These are phyloP conservation scores for Penicillium tannophilum DNA, from an alignment of 495 filamentous ascomycete species.

Conservation along the genomic window DNA sequence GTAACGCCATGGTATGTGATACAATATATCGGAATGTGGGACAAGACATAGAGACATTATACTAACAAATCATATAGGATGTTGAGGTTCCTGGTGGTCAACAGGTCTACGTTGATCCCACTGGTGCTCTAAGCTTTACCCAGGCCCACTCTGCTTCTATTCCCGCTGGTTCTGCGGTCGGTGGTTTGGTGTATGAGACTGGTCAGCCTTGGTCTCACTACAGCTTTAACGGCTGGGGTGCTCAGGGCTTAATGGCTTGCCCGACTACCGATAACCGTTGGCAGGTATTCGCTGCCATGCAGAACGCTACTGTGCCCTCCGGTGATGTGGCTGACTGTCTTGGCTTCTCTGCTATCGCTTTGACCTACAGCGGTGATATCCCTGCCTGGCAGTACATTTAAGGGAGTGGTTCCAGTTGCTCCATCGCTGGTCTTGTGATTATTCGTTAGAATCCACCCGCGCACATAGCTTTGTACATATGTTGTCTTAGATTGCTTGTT, in stretches of 20 bases:
- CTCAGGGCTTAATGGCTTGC: slow-evolving; percentile 48
- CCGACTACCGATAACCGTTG: slow-evolving; percentile 39
- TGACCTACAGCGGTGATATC: slow-evolving; percentile 25
- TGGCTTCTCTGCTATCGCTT: slow-evolving; percentile 41
- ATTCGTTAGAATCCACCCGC: background rate
- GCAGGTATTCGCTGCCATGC: slow-evolving; percentile 46
- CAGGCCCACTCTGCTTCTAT: slow-evolving; percentile 60
- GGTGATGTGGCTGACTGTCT: slow-evolving; percentile 42
- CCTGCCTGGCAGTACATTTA: slow-evolving; percentile 50
- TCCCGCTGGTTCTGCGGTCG: slow-evolving; percentile 52
- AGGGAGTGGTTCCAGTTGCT: background rate
- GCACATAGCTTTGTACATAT: slow-evolving; percentile 3
- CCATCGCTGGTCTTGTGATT: background rate
- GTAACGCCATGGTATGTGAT: slow-evolving; percentile 36
- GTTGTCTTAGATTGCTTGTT: background rate
- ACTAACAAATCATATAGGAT: slow-evolving; percentile 26
- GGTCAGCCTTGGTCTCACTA: slow-evolving; percentile 32
- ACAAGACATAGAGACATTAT: background rate
- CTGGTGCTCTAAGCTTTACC: slow-evolving; percentile 61
- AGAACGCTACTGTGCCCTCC: slow-evolving; percentile 42
- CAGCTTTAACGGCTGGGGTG: slow-evolving; percentile 33
- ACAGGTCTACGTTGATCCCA: slow-evolving; percentile 58
- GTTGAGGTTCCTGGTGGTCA: slow-evolving; percentile 68
- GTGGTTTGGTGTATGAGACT: slow-evolving; percentile 43
- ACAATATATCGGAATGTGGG: background rate